Conservation (phyloP, 2,329 filamentous ascomycete species). For the Fusarium udum region DNA sequence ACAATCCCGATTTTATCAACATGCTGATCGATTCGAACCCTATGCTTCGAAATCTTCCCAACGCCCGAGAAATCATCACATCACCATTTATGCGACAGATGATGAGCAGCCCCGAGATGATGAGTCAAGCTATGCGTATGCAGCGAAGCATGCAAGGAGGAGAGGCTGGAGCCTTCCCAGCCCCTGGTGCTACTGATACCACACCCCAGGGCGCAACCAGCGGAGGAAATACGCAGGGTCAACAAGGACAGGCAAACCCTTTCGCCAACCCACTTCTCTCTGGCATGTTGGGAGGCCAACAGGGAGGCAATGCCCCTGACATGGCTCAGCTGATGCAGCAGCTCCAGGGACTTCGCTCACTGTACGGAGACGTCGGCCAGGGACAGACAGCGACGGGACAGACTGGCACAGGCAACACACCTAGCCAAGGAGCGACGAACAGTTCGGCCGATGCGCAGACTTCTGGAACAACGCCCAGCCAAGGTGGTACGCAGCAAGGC, state of each 20-base stretch:
- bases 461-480: constrained; percentile 33
- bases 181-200: constrained; percentile 89
- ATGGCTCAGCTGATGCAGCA: constrained; percentile 40
- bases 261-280: constrained; percentile 51
- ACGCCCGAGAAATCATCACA: constrained; percentile 84
- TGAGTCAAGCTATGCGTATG: constrained; percentile 85
- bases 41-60: constrained; percentile 76
- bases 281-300: constrained; percentile 34
- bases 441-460: constrained; percentile 38
- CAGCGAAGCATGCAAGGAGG: constrained; percentile 73
- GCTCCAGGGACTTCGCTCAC: constrained; percentile 41
- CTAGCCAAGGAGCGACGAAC: constrained; percentile 39
- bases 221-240: constrained; percentile 45
- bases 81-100: constrained; percentile 90
- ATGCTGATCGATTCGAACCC: constrained; percentile 95
- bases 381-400: constrained; percentile 44
- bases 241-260: constrained; percentile 54
- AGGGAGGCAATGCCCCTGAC: constrained; percentile 21
- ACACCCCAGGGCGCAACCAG: constrained; percentile 67
- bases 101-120: constrained; percentile 89
- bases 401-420: constrained; percentile 41
- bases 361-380: constrained; percentile 45
- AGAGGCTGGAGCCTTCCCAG: constrained; percentile 75
- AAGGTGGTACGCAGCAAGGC: constrained; percentile 32
- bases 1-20: constrained; percentile 93